Evolutionary conservation across 352 stramenopile genomes (phyloP).

Genomic region (Pythium pyrilobum): DNA sequence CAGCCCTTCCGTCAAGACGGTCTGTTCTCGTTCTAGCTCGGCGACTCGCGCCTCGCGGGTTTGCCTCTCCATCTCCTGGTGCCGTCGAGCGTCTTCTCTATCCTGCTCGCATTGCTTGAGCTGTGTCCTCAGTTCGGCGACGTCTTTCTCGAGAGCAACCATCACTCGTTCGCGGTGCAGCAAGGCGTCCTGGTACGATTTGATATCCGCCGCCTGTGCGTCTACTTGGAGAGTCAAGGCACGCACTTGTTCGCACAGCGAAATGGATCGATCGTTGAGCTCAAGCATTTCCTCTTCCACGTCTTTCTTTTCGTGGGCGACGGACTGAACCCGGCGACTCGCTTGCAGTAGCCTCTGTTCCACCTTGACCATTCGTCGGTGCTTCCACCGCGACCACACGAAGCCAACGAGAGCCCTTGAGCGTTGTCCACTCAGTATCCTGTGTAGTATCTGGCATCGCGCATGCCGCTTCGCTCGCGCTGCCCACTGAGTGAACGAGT

Average conservation of each 20-base stretch:
- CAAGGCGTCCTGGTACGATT: slow-evolving; percentile 30
- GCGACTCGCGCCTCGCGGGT: too few relatives aligned
- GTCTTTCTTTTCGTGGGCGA: slow-evolving; percentile 34
- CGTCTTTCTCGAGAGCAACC: slow-evolving; percentile 22
- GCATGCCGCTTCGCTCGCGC: slow-evolving; percentile 11
- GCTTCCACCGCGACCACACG: slow-evolving; percentile 44
- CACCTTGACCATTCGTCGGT: slow-evolving; percentile 15
- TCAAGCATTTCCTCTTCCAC: slow-evolving; percentile 40
- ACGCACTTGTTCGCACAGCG: slow-evolving; percentile 36
- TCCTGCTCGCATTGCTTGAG: not conserved
- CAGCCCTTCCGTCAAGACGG: too few relatives aligned
- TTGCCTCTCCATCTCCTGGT: not conserved
- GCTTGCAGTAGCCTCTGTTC: slow-evolving; percentile 14
- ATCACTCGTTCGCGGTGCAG: slow-evolving; percentile 24
- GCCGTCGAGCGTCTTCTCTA: not conserved
- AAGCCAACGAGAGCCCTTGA: slow-evolving; percentile 10
- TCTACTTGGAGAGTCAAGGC: slow-evolving; percentile 25
- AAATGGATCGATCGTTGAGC: slow-evolving; percentile 29
- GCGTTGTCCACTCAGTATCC: slow-evolving; percentile 17
- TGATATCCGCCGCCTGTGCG: slow-evolving; percentile 23
- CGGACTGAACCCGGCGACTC: not conserved
- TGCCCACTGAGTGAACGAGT: slow-evolving; percentile 22
- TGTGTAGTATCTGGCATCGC: slow-evolving; percentile 15
- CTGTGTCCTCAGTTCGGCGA: slow-evolving; percentile 26
- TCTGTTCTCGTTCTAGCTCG: too few relatives aligned